Percentiles rank a stretch among this genome's conserved stretches.
These are phyloP conservation scores for Talaromyces piceae DNA, from an alignment of 2,329 filamentous ascomycete genomes.

Conservation along the genomic window DNA sequence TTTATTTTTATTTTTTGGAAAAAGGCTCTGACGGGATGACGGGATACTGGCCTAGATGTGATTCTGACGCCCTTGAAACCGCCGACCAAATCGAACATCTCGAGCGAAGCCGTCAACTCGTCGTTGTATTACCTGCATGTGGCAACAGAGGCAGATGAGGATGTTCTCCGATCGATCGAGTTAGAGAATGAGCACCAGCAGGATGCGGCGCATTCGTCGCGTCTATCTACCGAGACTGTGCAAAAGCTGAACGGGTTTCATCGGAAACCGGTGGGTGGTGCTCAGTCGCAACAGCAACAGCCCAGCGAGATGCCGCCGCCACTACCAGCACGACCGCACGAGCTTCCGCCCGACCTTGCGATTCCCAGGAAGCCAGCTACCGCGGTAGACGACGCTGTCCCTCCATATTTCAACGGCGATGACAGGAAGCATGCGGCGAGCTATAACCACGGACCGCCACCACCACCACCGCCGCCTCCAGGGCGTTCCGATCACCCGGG, in stretches of 20 bases:
- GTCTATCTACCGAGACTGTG: conserved; percentile 20
- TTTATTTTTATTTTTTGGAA: neutral
- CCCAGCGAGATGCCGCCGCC: neutral
- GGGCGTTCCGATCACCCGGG: neutral
- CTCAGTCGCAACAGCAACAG: neutral
- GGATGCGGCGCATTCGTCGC: neutral
- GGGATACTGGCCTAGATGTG: conserved; percentile 62
- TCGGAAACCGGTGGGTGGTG: conserved; percentile 30
- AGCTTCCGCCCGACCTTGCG: neutral
- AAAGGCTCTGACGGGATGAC: conserved; percentile 10
- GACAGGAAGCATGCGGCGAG: neutral
- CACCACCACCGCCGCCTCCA: neutral
- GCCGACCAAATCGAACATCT: conserved; percentile 72
- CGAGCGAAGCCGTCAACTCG: conserved; percentile 73
- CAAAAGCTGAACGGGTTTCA: conserved; percentile 31
- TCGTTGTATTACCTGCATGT: conserved; percentile 91
- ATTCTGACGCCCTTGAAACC: conserved; percentile 90
- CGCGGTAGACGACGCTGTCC: neutral
- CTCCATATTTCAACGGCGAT: neutral
- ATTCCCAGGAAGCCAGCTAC: neutral
- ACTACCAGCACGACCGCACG: conserved; percentile 17
- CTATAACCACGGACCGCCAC: neutral
- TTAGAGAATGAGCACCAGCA: conserved; percentile 28
- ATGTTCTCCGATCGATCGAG: conserved; percentile 26
- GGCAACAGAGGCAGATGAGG: conserved; percentile 53